Evolutionary conservation across 441 rosid genomes (phyloP).

Genomic region (Brassica hybrid): DNA sequence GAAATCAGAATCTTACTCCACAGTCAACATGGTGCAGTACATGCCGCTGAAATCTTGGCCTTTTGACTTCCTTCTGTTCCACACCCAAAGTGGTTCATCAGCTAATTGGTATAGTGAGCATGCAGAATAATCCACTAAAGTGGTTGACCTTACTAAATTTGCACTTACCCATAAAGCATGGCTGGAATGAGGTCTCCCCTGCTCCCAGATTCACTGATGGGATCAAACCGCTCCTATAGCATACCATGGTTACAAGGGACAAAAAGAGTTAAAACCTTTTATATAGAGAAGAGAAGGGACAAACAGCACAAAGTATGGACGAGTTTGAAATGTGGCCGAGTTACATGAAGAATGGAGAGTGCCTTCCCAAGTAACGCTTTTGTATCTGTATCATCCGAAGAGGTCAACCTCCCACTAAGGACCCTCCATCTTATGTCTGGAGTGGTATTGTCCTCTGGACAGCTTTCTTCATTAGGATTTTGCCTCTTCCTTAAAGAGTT

Average conservation of each 20-base stretch:
- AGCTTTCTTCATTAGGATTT: slow-evolving; percentile 39
- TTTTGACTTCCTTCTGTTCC: slow-evolving; percentile 56
- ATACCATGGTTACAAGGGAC: slow-evolving; percentile 20
- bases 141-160: background rate
- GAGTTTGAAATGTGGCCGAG: slow-evolving; percentile 21
- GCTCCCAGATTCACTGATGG: slow-evolving; percentile 64
- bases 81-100: slow-evolving; percentile 34
- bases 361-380: slow-evolving; percentile 65
- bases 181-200: slow-evolving; percentile 79
- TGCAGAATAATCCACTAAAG: background rate
- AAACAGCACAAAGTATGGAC: background rate
- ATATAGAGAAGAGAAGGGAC: slow-evolving; percentile 11
- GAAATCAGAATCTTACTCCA: slow-evolving; percentile 62
- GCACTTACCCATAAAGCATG: slow-evolving; percentile 83
- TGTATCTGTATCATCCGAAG: slow-evolving; percentile 58
- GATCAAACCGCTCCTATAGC: slow-evolving; percentile 80
- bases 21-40: slow-evolving; percentile 78
- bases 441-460: slow-evolving; percentile 42
- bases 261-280: slow-evolving; percentile 12
- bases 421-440: slow-evolving; percentile 89
- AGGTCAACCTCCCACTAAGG: slow-evolving; percentile 60
- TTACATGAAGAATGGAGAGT: slow-evolving; percentile 80
- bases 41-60: slow-evolving; percentile 85
- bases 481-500: slow-evolving; percentile 55
- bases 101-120: slow-evolving; percentile 2